These are phyloP conservation scores for Dryadomyces quercivorus DNA, from an alignment of 2,329 filamentous ascomycete genomes.

Conservation along the genomic window DNA sequence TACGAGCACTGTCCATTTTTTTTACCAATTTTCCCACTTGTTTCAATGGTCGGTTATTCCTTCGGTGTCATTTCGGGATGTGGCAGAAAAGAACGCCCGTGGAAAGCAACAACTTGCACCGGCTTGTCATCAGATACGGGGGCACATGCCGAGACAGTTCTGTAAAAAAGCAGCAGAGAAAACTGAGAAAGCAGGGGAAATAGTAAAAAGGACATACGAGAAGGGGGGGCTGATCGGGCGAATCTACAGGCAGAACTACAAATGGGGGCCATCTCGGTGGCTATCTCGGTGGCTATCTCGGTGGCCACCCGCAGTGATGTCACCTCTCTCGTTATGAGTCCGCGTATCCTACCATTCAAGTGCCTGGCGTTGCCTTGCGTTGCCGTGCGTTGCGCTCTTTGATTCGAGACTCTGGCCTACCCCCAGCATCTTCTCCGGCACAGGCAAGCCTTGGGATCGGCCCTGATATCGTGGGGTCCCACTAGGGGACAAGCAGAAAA, in stretches of 20 bases:
- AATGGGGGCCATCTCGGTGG: too few species aligned
- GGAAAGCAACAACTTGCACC: too few species aligned
- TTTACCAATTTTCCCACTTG: not conserved
- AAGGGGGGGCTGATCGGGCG: too few species aligned
- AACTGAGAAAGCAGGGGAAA: too few species aligned
- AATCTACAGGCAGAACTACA: too few species aligned
- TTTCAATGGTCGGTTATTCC: not conserved
- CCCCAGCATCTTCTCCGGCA: not conserved
- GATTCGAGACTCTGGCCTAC: not conserved
- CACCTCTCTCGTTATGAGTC: not conserved
- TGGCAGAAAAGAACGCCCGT: not conserved
- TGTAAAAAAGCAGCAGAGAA: too few species aligned
- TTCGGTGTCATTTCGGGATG: slow-evolving; percentile 3
- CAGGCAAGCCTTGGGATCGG: not conserved
- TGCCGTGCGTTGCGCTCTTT: not conserved
- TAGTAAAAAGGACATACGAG: too few species aligned
- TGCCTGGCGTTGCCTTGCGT: too few species aligned
- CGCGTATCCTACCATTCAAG: too few species aligned
- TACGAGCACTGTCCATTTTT: not conserved
- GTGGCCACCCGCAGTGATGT: not conserved
- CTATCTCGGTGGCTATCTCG: too few species aligned
- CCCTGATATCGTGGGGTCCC: not conserved
- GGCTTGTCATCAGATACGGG: too few species aligned
- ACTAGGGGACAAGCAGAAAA: not conserved
- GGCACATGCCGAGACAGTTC: too few species aligned